A percentile compares a stretch with the other conserved stretches of the same genome.
These are phyloP conservation scores for Letharia lupina DNA, from an alignment of 495 filamentous ascomycete genomes.

Conservation along the genomic window DNA sequence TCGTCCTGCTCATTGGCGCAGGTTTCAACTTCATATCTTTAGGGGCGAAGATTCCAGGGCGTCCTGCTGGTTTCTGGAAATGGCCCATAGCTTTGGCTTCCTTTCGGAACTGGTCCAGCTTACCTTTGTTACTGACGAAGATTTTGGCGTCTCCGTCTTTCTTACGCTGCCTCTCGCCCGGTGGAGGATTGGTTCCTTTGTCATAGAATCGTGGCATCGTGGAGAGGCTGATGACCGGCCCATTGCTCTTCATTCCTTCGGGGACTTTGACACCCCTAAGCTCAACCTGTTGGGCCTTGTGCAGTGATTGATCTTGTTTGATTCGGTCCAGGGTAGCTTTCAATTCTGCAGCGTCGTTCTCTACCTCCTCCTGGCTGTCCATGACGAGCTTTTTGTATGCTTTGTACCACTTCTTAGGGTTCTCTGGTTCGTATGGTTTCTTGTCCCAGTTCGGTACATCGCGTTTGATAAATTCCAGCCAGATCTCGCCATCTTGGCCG, in stretches of 20 bases:
- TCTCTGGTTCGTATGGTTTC: conserved; percentile 48
- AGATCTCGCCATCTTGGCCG: conserved; percentile 53
- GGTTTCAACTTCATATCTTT: conserved; percentile 25
- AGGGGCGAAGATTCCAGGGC: background rate
- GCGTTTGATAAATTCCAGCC: conserved; percentile 58
- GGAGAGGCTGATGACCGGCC: conserved; percentile 26
- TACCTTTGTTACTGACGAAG: conserved; percentile 8
- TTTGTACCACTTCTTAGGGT: conserved; percentile 54
- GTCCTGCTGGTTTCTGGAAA: conserved; percentile 29
- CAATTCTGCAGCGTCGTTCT: conserved; percentile 38
- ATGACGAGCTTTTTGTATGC: conserved; percentile 48
- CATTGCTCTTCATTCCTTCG: conserved; percentile 31
- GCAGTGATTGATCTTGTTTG: conserved; percentile 39
- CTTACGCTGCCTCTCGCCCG: background rate
- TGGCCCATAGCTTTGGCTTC: conserved; percentile 33
- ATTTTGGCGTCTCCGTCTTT: conserved; percentile 2
- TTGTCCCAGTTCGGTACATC: conserved; percentile 55
- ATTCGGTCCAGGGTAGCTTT: conserved; percentile 43
- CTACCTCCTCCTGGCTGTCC: conserved; percentile 38
- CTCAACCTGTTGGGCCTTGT: conserved; percentile 34
- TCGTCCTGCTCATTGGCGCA: conserved; percentile 34
- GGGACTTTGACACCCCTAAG: conserved; percentile 18
- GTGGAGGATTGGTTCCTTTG: background rate
- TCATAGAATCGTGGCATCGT: conserved; percentile 20
- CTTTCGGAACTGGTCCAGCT: conserved; percentile 27